phyloP scores from a whole-genome alignment of 345 rosid genomes.

The Citrus mangshanensis region DNA sequence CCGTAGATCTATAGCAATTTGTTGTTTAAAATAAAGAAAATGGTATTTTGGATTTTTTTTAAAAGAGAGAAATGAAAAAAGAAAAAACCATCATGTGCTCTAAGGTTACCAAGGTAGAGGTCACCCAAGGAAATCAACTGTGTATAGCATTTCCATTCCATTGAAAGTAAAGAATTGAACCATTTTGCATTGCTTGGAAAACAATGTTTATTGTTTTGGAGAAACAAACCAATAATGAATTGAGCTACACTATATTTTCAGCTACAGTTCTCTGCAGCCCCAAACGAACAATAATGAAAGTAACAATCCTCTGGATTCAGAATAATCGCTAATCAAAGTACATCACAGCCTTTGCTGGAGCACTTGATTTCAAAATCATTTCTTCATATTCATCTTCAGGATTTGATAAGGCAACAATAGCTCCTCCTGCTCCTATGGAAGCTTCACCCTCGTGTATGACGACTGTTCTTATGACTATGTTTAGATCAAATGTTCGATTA shows the following conservation, averaged over 20 bases:
- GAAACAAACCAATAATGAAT: not conserved
- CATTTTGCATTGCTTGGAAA: not conserved
- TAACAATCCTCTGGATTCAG: not conserved
- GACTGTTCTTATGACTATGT: constrained; percentile 86
- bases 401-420: constrained; percentile 71
- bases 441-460: constrained; percentile 84
- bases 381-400: constrained; percentile 91
- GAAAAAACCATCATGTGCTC: not conserved
- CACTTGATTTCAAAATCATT: constrained; percentile 78
- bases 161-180: not conserved
- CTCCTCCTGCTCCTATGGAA: constrained; percentile 92
- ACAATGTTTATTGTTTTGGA: not conserved
- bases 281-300: not conserved
- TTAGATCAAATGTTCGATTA: constrained; percentile 81
- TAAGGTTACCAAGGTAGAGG: not conserved
- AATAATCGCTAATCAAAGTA: constrained; percentile 33
- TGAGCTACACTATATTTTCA: not conserved
- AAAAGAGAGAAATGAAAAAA: no score
- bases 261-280: not conserved
- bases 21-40: not conserved
- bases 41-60: no score
- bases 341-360: constrained; percentile 70
- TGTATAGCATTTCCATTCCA: not conserved
- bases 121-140: not conserved
- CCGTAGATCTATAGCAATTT: not conserved